Evolutionary conservation across 805 yeast species (phyloP).

Genomic region (Suhomyces xylopsoci): DNA sequence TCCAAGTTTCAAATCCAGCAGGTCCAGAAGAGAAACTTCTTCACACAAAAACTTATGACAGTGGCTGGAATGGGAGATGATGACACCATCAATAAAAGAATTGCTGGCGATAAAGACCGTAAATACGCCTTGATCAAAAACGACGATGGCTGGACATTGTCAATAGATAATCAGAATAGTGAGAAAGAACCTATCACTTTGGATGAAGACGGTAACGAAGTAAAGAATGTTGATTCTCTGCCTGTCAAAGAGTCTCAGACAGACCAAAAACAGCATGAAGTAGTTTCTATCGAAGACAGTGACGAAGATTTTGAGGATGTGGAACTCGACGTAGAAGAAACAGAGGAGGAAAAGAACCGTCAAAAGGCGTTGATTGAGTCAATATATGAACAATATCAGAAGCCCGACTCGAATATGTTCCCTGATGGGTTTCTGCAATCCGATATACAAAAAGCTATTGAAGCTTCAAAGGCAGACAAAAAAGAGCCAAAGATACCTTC

Average conservation of each 20-base stretch:
- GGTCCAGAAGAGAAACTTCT: slow-evolving; percentile 86
- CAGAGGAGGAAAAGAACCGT: slow-evolving; percentile 24
- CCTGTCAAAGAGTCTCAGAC: neutral
- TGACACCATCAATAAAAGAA: slow-evolving; percentile 50
- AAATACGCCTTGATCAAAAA: slow-evolving; percentile 73
- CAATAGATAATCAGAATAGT: slow-evolving; percentile 45
- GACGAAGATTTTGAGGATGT: slow-evolving; percentile 23
- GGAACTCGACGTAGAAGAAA: slow-evolving; percentile 17
- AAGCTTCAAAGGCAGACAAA: slow-evolving; percentile 45
- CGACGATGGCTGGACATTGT: slow-evolving; percentile 81
- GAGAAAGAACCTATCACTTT: slow-evolving; percentile 48
- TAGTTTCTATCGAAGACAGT: neutral
- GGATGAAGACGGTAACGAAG: slow-evolving; percentile 38
- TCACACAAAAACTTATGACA: slow-evolving; percentile 83
- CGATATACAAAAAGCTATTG: slow-evolving; percentile 47
- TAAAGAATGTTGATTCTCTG: neutral
- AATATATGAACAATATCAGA: slow-evolving; percentile 29
- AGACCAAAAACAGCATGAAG: neutral
- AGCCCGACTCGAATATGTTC: neutral
- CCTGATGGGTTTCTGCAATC: slow-evolving; percentile 22
- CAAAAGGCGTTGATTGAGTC: slow-evolving; percentile 35
- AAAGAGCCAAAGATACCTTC: neutral
- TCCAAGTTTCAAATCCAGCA: slow-evolving; percentile 89
- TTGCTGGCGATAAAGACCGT: slow-evolving; percentile 80
- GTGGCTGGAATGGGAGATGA: slow-evolving; percentile 74